Evolutionary conservation across 1,139 yeast species (phyloP), one percentile per base, ranked within the genome.

Genomic region (Geotrichum australiense): DNA sequence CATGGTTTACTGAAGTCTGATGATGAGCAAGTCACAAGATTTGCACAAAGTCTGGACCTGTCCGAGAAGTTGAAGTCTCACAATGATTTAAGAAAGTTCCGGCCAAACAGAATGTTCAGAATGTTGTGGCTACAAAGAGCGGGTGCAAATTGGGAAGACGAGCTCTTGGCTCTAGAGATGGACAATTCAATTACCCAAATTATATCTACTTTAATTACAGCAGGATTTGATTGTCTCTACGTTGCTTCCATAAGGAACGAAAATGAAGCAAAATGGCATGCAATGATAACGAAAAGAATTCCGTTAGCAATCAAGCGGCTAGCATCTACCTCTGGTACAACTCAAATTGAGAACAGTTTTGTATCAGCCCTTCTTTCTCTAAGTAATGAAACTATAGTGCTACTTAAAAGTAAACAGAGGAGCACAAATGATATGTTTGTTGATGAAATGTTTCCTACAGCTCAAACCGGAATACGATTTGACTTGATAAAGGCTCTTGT

Each of bases 401-500:
- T 58, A 20, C 47, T 59, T 25, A 51, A 58, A 7, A 31, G 35
- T 14, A n/a, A 16, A 20, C 54, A 58, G 8, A 38, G 35, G 18
- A 15, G 33, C 10, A 38, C 53, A 25, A 29, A 29, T 15, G 23
- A 34, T 21, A 22, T 43, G 21, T 26, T 44, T 19, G 34, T 37
- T 26, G 74, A 69, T 50, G 71, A 69, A 24, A 68, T 69, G 64
- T 68, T 68, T 46, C 54, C 68, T 1, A 58, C 68, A 0, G 70
- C 69, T 47, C 63, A 68, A 25, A 56, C 64, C 19, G 80, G 74
- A 51, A 64, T 78, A 2, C 68, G 81, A 38, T 78, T 74, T 48
- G 73, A 69, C 15, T 76, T 81, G 44, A 56, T 79, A 16, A 74
- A 73, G 50, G 67, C 74, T 12, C 69, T 80, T 47, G 64, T 76